phyloP scores from a whole-genome alignment of 805 yeast species.

The Tanozyma kutaoensis region DNA sequence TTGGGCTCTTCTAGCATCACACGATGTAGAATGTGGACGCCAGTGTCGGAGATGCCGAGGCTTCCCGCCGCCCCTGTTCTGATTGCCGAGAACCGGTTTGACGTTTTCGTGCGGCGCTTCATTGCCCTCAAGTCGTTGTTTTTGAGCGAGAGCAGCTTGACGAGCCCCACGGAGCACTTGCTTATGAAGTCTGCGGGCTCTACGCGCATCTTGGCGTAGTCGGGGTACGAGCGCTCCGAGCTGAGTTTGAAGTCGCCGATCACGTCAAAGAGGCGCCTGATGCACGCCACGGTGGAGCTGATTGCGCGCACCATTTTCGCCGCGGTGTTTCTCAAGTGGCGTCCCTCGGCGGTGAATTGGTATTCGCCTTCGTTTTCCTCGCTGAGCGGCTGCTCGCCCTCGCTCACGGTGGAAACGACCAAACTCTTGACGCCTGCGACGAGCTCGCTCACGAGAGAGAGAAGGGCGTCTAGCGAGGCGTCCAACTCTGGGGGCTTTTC shows the following conservation, averaged over 20 bases:
- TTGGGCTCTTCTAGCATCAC: constrained; percentile 17
- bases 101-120: constrained; percentile 6
- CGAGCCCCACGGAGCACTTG: constrained; percentile 47
- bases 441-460: constrained; percentile 49
- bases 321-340: constrained; percentile 43
- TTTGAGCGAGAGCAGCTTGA: constrained; percentile 20
- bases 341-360: constrained; percentile 55
- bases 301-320: constrained; percentile 48
- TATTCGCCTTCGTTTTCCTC: constrained; percentile 16
- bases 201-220: constrained; percentile 42
- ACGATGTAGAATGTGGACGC: constrained; percentile 30
- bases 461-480: constrained; percentile 39
- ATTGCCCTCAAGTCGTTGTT: constrained; percentile 11
- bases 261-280: constrained; percentile 35
- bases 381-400: constrained; percentile 1
- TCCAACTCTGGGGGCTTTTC: constrained; percentile 30
- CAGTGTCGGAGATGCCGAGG: constrained; percentile 32
- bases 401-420: too few relatives aligned
- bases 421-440: constrained; percentile 52
- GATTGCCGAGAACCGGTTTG: constrained; percentile 35
- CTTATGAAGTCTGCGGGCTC: constrained; percentile 48
- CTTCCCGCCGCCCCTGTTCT: constrained; percentile 38
- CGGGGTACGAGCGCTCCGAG: constrained; percentile 50
- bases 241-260: constrained; percentile 59
- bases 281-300: constrained; percentile 33